Base-by-base conservation (phyloP, 352 stramenopile species). In the Globisporangium canariense region DNA sequence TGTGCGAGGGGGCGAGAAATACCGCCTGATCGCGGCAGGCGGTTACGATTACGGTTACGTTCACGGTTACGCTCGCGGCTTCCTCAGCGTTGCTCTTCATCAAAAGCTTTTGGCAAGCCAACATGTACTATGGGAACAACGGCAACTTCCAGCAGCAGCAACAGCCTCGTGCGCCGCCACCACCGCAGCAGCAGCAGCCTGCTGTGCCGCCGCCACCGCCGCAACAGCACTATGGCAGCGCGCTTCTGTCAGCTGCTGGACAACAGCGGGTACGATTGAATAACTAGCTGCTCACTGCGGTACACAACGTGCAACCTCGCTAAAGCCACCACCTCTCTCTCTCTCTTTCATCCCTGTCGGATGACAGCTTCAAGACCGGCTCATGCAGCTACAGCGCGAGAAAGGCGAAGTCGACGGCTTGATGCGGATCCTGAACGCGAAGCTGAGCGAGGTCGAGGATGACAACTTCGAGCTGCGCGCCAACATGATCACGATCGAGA, bases 401-500 rank as follows among this genome's bases (percentile, higher is more conserved):
- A 83, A 83, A 25, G 72, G 81, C 7, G 70, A 90, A 36, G 73
- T 67, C 25, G 68, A 75, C 1, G 82, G 79, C 22, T 77, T 93
- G 76, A 49, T 86, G 38, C 69, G 83, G 58, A 78, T 91, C 18
- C 46, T 90, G 45, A 65, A 64, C 13, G 53, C 65, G 10, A 85
- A 88, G 62, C 52, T 93, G 22, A 47, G 60, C 5, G 75, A 83
- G 25, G 71, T 54, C 9, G 51, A 87, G 59, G 82, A 90, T 18
- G 82, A 90, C 1, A 91, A 84, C 55, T 91, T 86, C 38, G 74
- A 93, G 43, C 64, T 93, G 57, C 68, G 52, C n/a, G 66, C 70
- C 2, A 78, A 72, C 52, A 85, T 90, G 75, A 55, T 65, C 34
- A 71, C 79, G 3, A 70, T 86, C 11, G 76, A 89, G 55, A 69